Conservation (phyloP, 2,329 filamentous ascomycete species). For the Alternaria triticimaculans region DNA sequence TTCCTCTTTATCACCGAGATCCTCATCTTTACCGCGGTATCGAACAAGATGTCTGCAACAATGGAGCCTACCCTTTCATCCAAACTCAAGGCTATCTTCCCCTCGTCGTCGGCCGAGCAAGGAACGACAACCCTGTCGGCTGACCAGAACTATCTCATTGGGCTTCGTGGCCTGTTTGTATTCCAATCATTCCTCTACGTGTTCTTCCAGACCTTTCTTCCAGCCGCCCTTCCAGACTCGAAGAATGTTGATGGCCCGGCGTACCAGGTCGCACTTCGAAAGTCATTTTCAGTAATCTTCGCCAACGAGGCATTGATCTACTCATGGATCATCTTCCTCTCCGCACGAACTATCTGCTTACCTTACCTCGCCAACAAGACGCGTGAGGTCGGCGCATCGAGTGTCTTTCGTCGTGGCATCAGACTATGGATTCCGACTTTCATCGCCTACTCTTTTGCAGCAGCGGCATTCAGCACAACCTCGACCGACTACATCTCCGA, state of each 20-base stretch:
- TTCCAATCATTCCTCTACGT: constrained; percentile 54
- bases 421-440: constrained; percentile 53
- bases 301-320: constrained; percentile 57
- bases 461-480: constrained; percentile 43
- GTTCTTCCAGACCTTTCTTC: constrained; percentile 56
- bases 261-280: constrained; percentile 53
- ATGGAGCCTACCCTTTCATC: constrained; percentile 28
- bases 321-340: constrained; percentile 56
- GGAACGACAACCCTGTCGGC: constrained; percentile 14
- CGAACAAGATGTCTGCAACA: constrained; percentile 8
- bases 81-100: constrained; percentile 20
- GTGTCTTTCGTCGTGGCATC: constrained; percentile 52
- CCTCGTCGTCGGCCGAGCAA: constrained; percentile 15
- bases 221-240: constrained; percentile 48
- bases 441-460: constrained; percentile 50
- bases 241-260: constrained; percentile 45
- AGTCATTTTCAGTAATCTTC: constrained; percentile 54
- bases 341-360: constrained; percentile 52
- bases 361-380: constrained; percentile 51
- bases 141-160: constrained; percentile 49
- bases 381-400: constrained; percentile 46
- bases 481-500: constrained; percentile 45
- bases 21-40: neutral
- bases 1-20: constrained; percentile 4
- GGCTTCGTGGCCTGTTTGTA: constrained; percentile 54